A percentile compares a stretch with the other conserved stretches of the same genome.
These are phyloP conservation scores for Fraxinus dipetala DNA, from an alignment of 305 asterid genomes.

Conservation along the genomic window DNA sequence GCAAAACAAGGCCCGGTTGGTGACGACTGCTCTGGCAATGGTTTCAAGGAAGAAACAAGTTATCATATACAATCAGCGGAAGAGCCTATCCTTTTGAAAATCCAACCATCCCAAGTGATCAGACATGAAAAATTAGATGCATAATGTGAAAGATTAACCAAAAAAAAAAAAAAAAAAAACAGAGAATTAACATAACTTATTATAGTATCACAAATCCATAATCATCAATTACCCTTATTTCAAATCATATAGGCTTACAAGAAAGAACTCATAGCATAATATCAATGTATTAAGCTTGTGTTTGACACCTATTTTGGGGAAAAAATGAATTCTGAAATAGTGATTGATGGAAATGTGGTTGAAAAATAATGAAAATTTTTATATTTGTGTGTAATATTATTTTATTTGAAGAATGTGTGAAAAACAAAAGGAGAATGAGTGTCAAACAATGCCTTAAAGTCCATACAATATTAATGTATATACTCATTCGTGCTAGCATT, in stretches of 20 bases:
- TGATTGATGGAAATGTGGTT: too few species aligned
- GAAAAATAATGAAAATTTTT: too few species aligned
- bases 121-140: not conserved
- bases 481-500: not conserved
- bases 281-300: not conserved
- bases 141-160: not conserved
- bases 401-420: too few species aligned
- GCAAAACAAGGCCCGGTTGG: not conserved
- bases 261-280: not conserved
- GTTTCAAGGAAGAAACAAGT: not conserved
- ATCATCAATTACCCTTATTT: not conserved
- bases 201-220: not conserved
- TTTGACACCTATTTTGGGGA: too few species aligned
- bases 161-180: not conserved
- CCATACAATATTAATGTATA: not conserved
- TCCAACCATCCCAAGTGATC: not conserved
- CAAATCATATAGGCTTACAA: not conserved
- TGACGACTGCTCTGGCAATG: not conserved
- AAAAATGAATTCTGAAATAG: too few species aligned
- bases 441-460: too few species aligned
- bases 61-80: not conserved
- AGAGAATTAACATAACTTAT: not conserved
- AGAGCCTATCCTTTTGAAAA: not conserved
- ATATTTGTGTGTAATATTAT: too few species aligned
- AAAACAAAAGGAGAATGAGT: too few species aligned